A percentile compares a stretch with the other conserved stretches of the same genome.
Evolutionary conservation across 169 alveolate genomes (phyloP).

Genomic region (Cryptosporidium bovis): DNA sequence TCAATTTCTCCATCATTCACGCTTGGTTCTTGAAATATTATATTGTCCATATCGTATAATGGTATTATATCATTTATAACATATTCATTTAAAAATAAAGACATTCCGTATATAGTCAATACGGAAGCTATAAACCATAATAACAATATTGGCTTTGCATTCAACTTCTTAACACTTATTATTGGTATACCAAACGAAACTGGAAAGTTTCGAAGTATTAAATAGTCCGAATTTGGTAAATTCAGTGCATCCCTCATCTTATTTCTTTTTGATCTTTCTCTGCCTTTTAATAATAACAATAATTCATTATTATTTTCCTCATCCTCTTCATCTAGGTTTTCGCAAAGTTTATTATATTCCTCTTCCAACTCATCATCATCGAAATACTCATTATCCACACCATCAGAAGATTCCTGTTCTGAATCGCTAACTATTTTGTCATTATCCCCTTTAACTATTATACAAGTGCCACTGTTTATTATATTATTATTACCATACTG

Average conservation of each 20-base stretch:
- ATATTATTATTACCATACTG: no score
- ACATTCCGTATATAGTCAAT: not conserved
- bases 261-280: not conserved
- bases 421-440: not conserved
- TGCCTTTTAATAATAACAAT: slow-evolving; percentile 2
- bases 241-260: slow-evolving; percentile 6
- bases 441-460: not conserved
- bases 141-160: slow-evolving; percentile 27
- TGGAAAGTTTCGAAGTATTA: slow-evolving; percentile 26
- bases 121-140: slow-evolving; percentile 9
- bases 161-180: slow-evolving; percentile 24
- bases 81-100: slow-evolving; percentile 27
- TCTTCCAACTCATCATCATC: slow-evolving; percentile 3
- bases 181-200: slow-evolving; percentile 54
- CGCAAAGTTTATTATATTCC: slow-evolving; percentile 14
- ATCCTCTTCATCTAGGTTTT: slow-evolving; percentile 18
- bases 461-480: no score
- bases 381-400: not conserved
- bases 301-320: slow-evolving; percentile 15
- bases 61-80: slow-evolving; percentile 52
- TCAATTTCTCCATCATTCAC: not conserved
- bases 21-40: not conserved
- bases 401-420: slow-evolving; percentile 1
- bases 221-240: slow-evolving; percentile 46
- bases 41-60: slow-evolving; percentile 3